Evolutionary conservation across 805 yeast species (phyloP), one percentile per base, ranked within the genome.

Genomic region (Ogataea polymorpha): DNA sequence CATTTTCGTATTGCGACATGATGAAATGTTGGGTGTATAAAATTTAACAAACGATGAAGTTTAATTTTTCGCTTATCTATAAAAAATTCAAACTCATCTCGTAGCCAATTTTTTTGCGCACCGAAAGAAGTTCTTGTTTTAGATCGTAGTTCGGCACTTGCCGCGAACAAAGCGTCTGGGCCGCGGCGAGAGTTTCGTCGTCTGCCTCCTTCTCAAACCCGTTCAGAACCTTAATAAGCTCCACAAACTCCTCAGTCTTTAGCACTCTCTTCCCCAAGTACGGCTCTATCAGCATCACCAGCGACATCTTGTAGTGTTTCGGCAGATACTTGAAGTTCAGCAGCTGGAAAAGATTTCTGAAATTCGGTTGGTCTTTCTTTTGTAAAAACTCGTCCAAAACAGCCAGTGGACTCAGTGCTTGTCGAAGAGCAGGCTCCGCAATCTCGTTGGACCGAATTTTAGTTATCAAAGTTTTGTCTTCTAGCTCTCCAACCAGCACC

Each of bases 391-490:
- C 72, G 44, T 68, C 67, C 17, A 85, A 64, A 0, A 82, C 75
- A 2, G 82, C 88, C 56, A 83, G 80, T 33, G 93, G 93, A 5
- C 91, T 65, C 37, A 85, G 58, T 18, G 84, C 74, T 58, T 84
- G 90, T 49, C 80, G 74, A 53, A 85, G 69, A 2, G 79, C 68
- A 12, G 86, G 79, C 75, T 42, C 64, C 14, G 62, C 34, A 51
- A 64, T 35, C 48, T 56, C 52, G 32, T 48, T 45, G 8, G 26
- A 12, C 21, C 54, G 50, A 7, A 60, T 44, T 26, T 53, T 55
- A 9, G 44, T 33, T 6, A 54, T 24, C 30, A 80, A 63, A 3
- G 45, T 23, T 21, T 70, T 71, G 56, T 82, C 87, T n/a, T 75
- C 68, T 10, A 79, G 63, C 2, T 68, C 56, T 28, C 80, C 78